Conservation (phyloP, 768 basidiomycete species). For the Brasilioporus rufonigricans region DNA sequence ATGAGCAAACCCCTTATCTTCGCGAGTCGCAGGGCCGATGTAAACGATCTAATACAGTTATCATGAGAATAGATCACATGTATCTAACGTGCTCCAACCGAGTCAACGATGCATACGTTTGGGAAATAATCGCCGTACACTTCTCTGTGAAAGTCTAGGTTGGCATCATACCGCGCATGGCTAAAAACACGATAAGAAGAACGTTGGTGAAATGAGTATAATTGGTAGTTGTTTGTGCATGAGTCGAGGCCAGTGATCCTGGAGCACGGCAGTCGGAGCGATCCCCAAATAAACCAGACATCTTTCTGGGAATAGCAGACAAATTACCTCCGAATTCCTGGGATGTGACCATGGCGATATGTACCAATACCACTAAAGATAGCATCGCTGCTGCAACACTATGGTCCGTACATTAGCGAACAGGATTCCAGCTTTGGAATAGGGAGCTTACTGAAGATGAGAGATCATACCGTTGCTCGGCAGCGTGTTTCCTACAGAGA, state of each 20-base stretch:
- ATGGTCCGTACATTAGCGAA: background rate
- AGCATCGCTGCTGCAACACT: background rate
- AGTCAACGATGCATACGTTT: constrained; percentile 36
- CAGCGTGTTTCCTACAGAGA: background rate
- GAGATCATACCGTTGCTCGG: constrained; percentile 6
- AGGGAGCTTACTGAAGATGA: constrained; percentile 11
- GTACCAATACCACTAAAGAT: constrained; percentile 7
- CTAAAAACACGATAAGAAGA: constrained; percentile 51
- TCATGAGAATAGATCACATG: background rate
- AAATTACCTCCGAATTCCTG: background rate
- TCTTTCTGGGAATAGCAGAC: background rate
- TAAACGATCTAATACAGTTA: constrained; percentile 41
- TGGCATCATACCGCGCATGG: constrained; percentile 45
- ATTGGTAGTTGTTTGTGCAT: constrained; percentile 16
- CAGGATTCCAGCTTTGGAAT: background rate
- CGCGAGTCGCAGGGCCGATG: constrained; percentile 45
- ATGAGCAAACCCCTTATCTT: constrained; percentile 46
- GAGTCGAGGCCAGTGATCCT: constrained; percentile 21
- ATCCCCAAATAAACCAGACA: background rate
- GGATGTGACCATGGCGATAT: background rate
- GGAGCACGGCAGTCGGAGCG: constrained; percentile 14
- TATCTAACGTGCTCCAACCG: background rate
- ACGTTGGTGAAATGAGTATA: constrained; percentile 42
- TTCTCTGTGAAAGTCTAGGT: constrained; percentile 45
- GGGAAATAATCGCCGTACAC: constrained; percentile 49